Base-by-base conservation (phyloP, 2,329 filamentous ascomycete genomes). In the Annulohypoxylon truncatum region DNA sequence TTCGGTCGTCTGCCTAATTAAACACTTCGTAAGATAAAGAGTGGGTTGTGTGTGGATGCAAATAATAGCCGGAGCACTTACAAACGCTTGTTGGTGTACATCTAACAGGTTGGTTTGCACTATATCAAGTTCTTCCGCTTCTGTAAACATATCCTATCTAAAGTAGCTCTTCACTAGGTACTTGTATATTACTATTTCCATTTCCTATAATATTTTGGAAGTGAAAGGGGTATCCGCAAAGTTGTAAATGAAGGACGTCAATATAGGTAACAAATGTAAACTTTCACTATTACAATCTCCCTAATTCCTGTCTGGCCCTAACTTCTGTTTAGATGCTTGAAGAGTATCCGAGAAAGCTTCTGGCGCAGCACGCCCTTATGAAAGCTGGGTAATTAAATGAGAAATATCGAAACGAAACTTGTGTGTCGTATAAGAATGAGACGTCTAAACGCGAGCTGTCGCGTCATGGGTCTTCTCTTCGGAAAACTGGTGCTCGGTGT, bases 391-490 rank as follows among this genome's bases (percentile, higher is more conserved):
- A 13, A 48, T 6, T n/a, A 20, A 42, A 26, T 26, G n/a, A 28
- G 24, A 31, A 54, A 28, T 4, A 12, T 18, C 15, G 12, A 47
- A 61, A 12, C 18, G 24, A 50, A 53, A 54, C 8, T 40, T 8
- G 24, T 12, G 18, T 8, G 20, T 2, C 4, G n/a, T 24, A 22
- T 20, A 9, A 8, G n/a, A 24, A 35, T n/a, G 22, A 33, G 8
- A 3, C 13, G 18, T 8, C 56, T 67, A 77, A 13, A 77, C 73
- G 4, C 76, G 74, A 15, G 67, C 69, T 2, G 72, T 71, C 18
- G 74, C 69, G 35, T 77, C 72, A 35, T 73, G 65, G 10, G 73
- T 55, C 60, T 73, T 70, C 67, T 77, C 75, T 50, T 66, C 53
- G 2, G 66, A 66, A 47, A 75, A 73, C 35, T 71, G 70, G 31